These are phyloP conservation scores for Elsinoe fawcettii DNA, from an alignment of 2,329 filamentous ascomycete genomes.

Conservation along the genomic window DNA sequence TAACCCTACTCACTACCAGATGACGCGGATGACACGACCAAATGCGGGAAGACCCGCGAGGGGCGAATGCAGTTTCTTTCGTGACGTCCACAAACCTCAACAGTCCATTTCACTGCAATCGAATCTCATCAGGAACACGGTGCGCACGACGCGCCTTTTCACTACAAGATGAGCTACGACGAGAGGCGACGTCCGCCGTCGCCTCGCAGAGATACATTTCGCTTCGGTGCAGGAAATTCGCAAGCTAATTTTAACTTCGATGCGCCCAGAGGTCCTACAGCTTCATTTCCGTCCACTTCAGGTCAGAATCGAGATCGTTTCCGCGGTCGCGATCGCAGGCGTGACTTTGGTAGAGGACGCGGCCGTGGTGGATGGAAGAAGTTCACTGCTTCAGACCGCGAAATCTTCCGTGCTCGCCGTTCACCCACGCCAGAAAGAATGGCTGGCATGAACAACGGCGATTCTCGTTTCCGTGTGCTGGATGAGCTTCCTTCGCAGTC, in stretches of 20 bases:
- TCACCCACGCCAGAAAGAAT: conserved; percentile 39
- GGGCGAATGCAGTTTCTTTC: not conserved
- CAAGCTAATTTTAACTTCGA: conserved; percentile 3
- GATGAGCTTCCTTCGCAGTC: conserved; percentile 36
- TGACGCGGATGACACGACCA: not conserved
- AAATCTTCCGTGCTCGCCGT: conserved; percentile 35
- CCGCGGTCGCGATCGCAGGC: not conserved
- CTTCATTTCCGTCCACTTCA: conserved; percentile 7
- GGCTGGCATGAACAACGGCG: conserved; percentile 36
- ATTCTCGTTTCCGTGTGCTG: conserved; percentile 34
- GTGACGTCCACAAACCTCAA: not conserved
- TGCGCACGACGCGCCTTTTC: not conserved
- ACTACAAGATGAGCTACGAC: not conserved
- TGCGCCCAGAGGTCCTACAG: not conserved
- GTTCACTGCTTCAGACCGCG: conserved; percentile 35
- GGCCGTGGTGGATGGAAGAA: conserved; percentile 1
- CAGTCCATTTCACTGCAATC: not conserved
- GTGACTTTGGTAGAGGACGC: not conserved
- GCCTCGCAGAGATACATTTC: conserved; percentile 2
- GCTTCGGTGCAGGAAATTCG: not conserved
- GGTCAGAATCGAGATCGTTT: not conserved
- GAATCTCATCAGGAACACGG: not conserved
- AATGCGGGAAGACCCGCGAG: not conserved
- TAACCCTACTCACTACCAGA: not conserved
- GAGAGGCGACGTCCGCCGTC: conserved; percentile 13